Percentiles rank a stretch among this genome's conserved stretches.
These are phyloP conservation scores for Potentilla sterilis DNA, from an alignment of 306 rosid species.

Conservation along the genomic window DNA sequence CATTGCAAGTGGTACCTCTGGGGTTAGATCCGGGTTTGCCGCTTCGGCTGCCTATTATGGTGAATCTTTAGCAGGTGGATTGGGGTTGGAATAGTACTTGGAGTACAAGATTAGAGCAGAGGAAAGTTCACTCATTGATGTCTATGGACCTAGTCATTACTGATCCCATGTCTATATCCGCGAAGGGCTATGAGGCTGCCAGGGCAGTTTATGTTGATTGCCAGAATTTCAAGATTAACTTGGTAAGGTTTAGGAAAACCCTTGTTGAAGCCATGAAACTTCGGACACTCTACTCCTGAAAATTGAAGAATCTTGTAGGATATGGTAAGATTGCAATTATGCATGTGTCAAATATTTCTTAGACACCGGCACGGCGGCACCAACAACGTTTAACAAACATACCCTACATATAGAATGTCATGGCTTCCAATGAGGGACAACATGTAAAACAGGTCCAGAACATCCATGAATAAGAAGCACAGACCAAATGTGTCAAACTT, in stretches of 20 bases:
- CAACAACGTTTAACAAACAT: no score
- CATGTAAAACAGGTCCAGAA: no score
- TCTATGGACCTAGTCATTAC: constrained; percentile 30
- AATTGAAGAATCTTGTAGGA: neutral
- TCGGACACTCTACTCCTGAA: constrained; percentile 11
- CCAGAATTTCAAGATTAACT: constrained; percentile 28
- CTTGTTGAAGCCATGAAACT: constrained; percentile 22
- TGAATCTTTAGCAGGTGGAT: constrained; percentile 2
- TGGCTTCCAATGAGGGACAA: no score
- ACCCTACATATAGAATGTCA: no score
- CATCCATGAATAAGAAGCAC: no score
- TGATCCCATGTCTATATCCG: constrained; percentile 27
- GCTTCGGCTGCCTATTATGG: constrained; percentile 22
- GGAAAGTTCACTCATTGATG: constrained; percentile 30
- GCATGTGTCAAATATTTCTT: no score
- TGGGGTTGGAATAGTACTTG: constrained; percentile 31
- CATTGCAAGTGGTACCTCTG: constrained; percentile 41
- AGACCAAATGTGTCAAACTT: no score
- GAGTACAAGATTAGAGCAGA: constrained; percentile 34
- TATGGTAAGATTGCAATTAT: no score
- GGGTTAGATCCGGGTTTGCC: constrained; percentile 30
- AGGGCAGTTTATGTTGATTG: constrained; percentile 31
- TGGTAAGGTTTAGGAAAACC: constrained; percentile 31
- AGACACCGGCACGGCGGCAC: no score
- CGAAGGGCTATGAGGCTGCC: constrained; percentile 28